Evolutionary conservation across 2,329 filamentous ascomycete genomes (phyloP), one percentile per base, ranked within the genome.

Genomic region (Ophiostoma angusticollis): DNA sequence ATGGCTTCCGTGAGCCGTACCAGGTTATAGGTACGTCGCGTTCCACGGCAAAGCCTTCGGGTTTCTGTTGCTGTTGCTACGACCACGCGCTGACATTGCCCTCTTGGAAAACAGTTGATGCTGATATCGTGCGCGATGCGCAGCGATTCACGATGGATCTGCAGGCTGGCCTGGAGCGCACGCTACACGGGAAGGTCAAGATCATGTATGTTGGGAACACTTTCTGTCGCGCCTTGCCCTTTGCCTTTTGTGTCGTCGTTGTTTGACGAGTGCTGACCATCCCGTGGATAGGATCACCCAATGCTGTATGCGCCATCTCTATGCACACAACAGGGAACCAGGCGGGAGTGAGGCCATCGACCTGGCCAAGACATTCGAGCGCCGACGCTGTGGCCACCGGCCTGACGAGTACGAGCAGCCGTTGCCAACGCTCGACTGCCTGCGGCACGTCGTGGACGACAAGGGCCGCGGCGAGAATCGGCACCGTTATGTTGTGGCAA

Each of bases 1-100:
- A 93, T 57, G 80, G 82, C 44, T 95, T 95, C 59, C 84, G 87
- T 50, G 83, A 91, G 62, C 86, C 91, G 9, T 96, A 95, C 63
- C 91, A 96, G 63, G 80, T 93, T 37, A 66, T 94, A 31, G 67
- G 76, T 80, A 63, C 42, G 64, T 54, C 9, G 13, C 9, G 2
- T 8, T 6, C 6, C 3, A 21, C 14, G n/a, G 31, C 24, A 14
- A 22, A 9, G 12, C 13, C 16, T 6, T 33, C 12, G 23, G n/a
- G 5, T 13, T 32, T 9, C 3, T 35, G n/a, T n/a, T n/a, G n/a
- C n/a, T n/a, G n/a, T n/a, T n/a, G n/a, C n/a, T n/a, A n/a, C n/a
- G n/a, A n/a, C n/a, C n/a, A n/a, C n/a, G n/a, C n/a, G n/a, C 34
- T 40, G 24, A 44, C 29, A 13, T 31, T 5, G 4, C 21, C 1